Evolutionary conservation across 202 grass and related monocot species (phyloP), one percentile per base, ranked within the genome.

Genomic region (Hordeum pubiflorum): DNA sequence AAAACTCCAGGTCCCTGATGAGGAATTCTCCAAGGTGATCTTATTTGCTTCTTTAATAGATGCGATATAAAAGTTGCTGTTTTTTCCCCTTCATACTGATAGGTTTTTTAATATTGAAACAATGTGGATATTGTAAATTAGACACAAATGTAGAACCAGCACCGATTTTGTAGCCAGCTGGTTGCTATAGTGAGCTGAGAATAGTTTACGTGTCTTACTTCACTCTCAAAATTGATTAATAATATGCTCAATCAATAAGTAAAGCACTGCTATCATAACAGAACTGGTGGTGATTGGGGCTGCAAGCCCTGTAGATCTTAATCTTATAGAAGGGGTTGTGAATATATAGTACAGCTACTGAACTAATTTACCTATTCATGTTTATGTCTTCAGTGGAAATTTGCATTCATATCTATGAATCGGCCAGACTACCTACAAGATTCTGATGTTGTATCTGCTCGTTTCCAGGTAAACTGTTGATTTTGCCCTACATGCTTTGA

Each of bases 11-110:
- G 69, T 93, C 75, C 43, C 78, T 17, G 66, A 88, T 63, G 90
- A 98, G 65, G 96, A 98, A 72, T 98, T 93, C 75, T 85, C 86
- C 31, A 98, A 98, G 96, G 96, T 98, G 60, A 74, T 86, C 34
- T 74, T 46, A 14, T 55, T 14, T 24, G 77, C 65, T 88, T 22
- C 63, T 68, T 39, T 23, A 55, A 58, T 59, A 12, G 55, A 43
- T 75, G 18, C 60, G 31, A 7, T 44, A 66, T 81, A 37, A 12
- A 79, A 50, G 46, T 33, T 38, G 24, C 9, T 22, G 48, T 87
- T 33, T 69, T 40, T 33, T 75, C 21, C 2, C 54, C 62, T 41
- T 57, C 17, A 44, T 67, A 18, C 22, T 2, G 17, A 36, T 81
- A 32, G 2, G 15, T 32, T 81, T 73, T n/a, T 26, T 39, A 33